Evolutionary conservation across 2,329 filamentous ascomycete species (phyloP), one percentile per base, ranked within the genome.

Genomic region (Trichoderma koningiopsis): DNA sequence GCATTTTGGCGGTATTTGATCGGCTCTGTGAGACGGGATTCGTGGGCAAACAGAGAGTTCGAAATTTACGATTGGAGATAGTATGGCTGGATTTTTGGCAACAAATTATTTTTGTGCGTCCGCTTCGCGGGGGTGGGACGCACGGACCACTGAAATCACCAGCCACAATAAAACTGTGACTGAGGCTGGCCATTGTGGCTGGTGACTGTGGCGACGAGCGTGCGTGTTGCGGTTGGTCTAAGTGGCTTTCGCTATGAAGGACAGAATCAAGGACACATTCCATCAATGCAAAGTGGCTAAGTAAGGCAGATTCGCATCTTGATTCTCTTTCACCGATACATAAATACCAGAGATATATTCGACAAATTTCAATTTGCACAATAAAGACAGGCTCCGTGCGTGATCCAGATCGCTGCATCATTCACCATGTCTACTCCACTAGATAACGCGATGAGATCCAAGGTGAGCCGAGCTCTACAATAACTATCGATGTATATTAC

Each of bases 1-100:
- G 95, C 96, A 99, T 99, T 85, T 87, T 97, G 92, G 85, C 86
- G 85, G 86, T 83, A 74, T 72, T 81, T 73, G 74, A 73, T 73
- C 75, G 74, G 70, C 73, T 74, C 71, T 63, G 71, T 68, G 70
- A 70, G 58, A 73, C 58, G 59, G 71, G 71, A 68, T 57, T 73
- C 71, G 72, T 71, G 69, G 67, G 68, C 67, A 60, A 66, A 67
- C 58, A 58, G 64, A 55, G 49, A 67, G 62, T 53, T 63, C 68
- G 67, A 67, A 47, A 70, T 69, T 62, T 40, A 62, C 47, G 70
- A 69, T 72, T 67, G 47, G 65, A 72, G 68, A 70, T 59, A 43
- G 40, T n/a, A 59, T 68, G 63, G 59, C 68, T 71, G 71, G 64
- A 70, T 72, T 74, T 76, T 75, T 72, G 58, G 69, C 66, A 69